A percentile compares a stretch with the other conserved stretches of the same genome.
Conservation (phyloP, 2,329 filamentous ascomycete species). For the Magnaporthiopsis incrustans region DNA sequence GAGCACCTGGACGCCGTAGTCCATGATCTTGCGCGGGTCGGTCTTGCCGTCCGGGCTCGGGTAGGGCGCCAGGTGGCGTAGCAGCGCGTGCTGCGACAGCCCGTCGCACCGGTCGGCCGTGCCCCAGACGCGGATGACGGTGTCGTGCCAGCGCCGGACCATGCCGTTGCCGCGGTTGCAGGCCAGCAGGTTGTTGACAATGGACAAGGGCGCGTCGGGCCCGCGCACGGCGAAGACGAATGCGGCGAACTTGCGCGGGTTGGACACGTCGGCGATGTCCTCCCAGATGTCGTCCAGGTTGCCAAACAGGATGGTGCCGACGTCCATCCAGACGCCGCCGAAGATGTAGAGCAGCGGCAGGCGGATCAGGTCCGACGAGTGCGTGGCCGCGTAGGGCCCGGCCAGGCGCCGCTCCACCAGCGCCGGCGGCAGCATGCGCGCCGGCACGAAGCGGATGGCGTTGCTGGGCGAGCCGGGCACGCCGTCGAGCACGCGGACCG, state of each 20-base stretch:
- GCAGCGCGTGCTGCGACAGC: neutral
- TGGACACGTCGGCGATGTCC: constrained; percentile 20
- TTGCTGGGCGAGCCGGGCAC: constrained; percentile 25
- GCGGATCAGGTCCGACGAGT: constrained; percentile 34
- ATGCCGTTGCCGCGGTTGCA: constrained; percentile 27
- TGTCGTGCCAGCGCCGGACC: constrained; percentile 32
- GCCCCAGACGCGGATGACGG: constrained; percentile 10
- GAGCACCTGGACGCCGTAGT: constrained; percentile 7
- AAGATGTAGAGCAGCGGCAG: constrained; percentile 25
- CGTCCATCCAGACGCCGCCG: constrained; percentile 31
- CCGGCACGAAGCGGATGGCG: constrained; percentile 23
- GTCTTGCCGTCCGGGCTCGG: constrained; percentile 4
- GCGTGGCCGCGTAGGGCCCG: constrained; percentile 26
- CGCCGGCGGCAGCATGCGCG: constrained; percentile 23
- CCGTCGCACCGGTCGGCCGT: neutral
- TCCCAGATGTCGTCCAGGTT: constrained; percentile 24
- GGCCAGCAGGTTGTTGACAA: constrained; percentile 20
- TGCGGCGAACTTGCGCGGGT: constrained; percentile 7
- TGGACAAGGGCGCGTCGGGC: constrained; percentile 7
- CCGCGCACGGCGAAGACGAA: constrained; percentile 29
- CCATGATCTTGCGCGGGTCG: constrained; percentile 4
- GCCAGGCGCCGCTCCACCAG: constrained; percentile 30
- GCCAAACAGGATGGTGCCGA: constrained; percentile 26
- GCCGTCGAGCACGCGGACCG: constrained; percentile 29
- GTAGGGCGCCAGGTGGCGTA: constrained; percentile 1